phyloP scores from a whole-genome alignment of 2,329 filamentous ascomycete genomes.

The Paecilomyces formosus region DNA sequence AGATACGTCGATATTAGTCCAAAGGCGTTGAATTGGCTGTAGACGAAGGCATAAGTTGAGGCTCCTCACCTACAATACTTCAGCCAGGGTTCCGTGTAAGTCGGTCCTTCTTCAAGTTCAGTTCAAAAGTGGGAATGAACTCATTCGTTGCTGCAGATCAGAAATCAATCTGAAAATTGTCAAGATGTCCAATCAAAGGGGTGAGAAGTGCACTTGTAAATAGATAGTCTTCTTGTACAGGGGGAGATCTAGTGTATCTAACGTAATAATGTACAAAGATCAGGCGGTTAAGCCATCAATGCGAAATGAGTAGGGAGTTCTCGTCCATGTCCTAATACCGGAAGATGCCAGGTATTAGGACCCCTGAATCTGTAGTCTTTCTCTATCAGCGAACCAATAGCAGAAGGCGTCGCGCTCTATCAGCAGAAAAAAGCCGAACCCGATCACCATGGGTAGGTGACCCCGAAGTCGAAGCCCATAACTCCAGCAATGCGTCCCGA shows the following conservation, averaged over 20 bases:
- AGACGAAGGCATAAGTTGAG: too few relatives aligned
- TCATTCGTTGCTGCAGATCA: too few relatives aligned
- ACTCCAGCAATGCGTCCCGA: conserved; percentile 18
- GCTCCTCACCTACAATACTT: too few relatives aligned
- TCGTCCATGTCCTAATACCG: background rate
- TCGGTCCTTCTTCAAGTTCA: too few relatives aligned
- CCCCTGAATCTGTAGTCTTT: background rate
- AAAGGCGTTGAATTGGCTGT: too few relatives aligned
- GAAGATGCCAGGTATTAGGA: background rate
- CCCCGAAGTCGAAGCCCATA: conserved; percentile 4
- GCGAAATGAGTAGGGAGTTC: background rate
- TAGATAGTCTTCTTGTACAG: background rate
- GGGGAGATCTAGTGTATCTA: background rate
- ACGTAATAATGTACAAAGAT: background rate
- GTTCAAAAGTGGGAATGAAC: too few relatives aligned
- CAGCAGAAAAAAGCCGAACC: background rate
- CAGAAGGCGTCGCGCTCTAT: background rate
- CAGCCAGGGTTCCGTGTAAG: too few relatives aligned
- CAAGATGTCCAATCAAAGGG: background rate
- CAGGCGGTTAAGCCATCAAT: background rate
- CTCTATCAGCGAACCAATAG: background rate
- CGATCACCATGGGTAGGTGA: background rate
- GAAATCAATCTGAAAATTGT: background rate
- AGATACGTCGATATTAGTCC: too few relatives aligned
- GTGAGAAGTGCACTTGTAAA: background rate